phyloP scores from a whole-genome alignment of 352 stramenopile genomes.

The Globisporangium irregulare region DNA sequence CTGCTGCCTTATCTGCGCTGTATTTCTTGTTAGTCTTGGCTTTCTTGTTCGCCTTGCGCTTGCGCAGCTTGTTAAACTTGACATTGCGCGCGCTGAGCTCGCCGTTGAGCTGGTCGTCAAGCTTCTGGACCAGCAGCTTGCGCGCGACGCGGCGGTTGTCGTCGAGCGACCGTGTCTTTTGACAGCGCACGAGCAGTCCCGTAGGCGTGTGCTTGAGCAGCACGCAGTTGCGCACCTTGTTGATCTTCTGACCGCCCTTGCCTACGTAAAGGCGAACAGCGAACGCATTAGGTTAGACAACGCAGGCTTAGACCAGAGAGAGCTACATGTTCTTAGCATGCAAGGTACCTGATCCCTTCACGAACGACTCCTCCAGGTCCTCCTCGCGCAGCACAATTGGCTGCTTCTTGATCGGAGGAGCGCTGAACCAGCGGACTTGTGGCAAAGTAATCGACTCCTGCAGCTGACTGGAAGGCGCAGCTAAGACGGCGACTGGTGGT shows the following conservation, averaged over 20 bases:
- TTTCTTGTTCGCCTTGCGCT: conserved; percentile 59
- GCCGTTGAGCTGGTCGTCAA: conserved; percentile 76
- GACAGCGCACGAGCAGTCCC: conserved; percentile 69
- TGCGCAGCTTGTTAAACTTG: conserved; percentile 66
- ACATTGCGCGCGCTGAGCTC: conserved; percentile 47
- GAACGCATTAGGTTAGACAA: neutral
- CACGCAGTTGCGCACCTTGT: conserved; percentile 90
- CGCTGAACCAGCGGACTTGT: conserved; percentile 5
- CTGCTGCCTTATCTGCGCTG: neutral
- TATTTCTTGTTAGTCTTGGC: conserved; percentile 69
- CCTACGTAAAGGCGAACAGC: conserved; percentile 22
- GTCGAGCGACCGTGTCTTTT: conserved; percentile 79
- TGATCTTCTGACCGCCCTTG: conserved; percentile 90
- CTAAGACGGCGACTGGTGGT: neutral
- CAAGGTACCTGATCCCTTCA: conserved; percentile 70
- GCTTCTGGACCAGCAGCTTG: conserved; percentile 66
- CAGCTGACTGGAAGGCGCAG: neutral
- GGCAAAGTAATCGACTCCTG: neutral
- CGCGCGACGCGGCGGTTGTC: conserved; percentile 74
- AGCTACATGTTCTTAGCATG: neutral
- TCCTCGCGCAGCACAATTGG: conserved; percentile 49
- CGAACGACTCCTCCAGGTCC: conserved; percentile 78
- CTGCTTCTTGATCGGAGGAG: conserved; percentile 5
- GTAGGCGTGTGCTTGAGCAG: conserved; percentile 82
- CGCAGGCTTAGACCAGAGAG: neutral